These are phyloP conservation scores for Fusarium sp. DNA, from an alignment of 2,329 filamentous ascomycete species.

Conservation along the genomic window DNA sequence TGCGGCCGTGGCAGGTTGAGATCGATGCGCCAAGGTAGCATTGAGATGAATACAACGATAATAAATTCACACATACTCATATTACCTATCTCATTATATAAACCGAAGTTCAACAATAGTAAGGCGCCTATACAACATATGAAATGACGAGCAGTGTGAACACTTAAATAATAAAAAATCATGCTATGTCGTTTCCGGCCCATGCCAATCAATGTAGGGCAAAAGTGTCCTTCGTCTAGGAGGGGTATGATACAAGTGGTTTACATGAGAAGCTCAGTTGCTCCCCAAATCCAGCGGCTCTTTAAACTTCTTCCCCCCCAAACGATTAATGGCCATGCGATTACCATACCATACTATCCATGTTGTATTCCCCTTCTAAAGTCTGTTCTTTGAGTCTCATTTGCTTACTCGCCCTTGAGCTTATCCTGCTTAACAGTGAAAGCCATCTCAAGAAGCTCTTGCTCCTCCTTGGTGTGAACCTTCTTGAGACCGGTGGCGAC, in stretches of 20 bases:
- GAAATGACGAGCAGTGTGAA: conserved; percentile 18
- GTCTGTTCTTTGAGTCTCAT: conserved; percentile 4
- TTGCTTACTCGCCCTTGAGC: conserved; percentile 73
- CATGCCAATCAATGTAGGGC: conserved; percentile 43
- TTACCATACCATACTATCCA: conserved; percentile 32
- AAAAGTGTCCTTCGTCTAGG: conserved; percentile 49
- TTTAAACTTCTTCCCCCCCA: conserved; percentile 43
- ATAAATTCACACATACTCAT: background rate
- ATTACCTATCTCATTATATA: background rate
- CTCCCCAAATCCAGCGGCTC: conserved; percentile 45
- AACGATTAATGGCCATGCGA: conserved; percentile 41
- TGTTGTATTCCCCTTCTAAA: conserved; percentile 27
- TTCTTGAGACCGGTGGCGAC: conserved; percentile 94
- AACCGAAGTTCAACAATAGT: background rate
- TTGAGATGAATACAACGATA: conserved; percentile 11
- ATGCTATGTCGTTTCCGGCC: conserved; percentile 47
- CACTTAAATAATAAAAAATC: conserved; percentile 37
- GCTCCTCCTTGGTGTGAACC: conserved; percentile 91
- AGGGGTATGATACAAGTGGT: conserved; percentile 54
- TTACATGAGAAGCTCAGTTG: conserved; percentile 49
- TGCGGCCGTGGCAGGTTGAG: conserved; percentile 83
- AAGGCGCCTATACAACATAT: background rate
- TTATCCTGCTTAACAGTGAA: conserved; percentile 76
- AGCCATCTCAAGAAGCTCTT: conserved; percentile 79
- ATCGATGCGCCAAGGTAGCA: conserved; percentile 31